These are phyloP conservation scores for Cercophora sp. DNA, from an alignment of 495 filamentous ascomycete genomes.

Conservation along the genomic window DNA sequence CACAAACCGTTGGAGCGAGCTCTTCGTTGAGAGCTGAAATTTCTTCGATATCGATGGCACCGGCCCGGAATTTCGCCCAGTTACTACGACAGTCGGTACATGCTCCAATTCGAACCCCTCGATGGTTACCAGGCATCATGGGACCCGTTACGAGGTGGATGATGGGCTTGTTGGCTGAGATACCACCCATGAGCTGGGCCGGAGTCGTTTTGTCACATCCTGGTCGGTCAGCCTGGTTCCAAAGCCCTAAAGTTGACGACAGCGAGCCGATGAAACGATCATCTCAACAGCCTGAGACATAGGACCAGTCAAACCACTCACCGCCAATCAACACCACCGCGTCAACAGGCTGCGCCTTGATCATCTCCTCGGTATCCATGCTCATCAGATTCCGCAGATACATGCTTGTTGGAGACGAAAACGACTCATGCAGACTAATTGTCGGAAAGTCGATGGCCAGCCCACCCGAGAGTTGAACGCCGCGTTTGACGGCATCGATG, in stretches of 20 bases:
- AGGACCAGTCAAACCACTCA: constrained; percentile 21
- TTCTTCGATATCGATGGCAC: constrained; percentile 60
- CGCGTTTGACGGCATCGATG: constrained; percentile 60
- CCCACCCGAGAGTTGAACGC: constrained; percentile 57
- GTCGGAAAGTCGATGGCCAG: constrained; percentile 64
- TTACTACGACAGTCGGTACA: constrained; percentile 67
- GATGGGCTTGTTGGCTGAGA: constrained; percentile 65
- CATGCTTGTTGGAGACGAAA: constrained; percentile 65
- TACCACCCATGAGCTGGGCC: constrained; percentile 65
- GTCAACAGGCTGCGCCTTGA: constrained; percentile 60
- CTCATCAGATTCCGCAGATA: constrained; percentile 65
- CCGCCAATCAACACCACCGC: constrained; percentile 62
- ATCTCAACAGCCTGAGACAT: constrained; percentile 7
- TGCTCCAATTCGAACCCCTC: constrained; percentile 55
- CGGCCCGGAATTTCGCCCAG: constrained; percentile 61
- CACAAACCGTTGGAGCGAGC: constrained; percentile 57
- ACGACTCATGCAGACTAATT: constrained; percentile 61
- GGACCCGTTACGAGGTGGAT: constrained; percentile 61
- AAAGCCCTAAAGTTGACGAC: too few species aligned
- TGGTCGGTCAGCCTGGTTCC: too few species aligned
- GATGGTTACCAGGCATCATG: constrained; percentile 63
- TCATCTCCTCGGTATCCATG: constrained; percentile 73
- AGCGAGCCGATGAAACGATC: too few species aligned
- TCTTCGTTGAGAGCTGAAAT: constrained; percentile 64
- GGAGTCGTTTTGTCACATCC: constrained; percentile 68